Conservation (phyloP, 225 moss, liverwort and hornwort genomes). For the Takakia lepidozioides region DNA sequence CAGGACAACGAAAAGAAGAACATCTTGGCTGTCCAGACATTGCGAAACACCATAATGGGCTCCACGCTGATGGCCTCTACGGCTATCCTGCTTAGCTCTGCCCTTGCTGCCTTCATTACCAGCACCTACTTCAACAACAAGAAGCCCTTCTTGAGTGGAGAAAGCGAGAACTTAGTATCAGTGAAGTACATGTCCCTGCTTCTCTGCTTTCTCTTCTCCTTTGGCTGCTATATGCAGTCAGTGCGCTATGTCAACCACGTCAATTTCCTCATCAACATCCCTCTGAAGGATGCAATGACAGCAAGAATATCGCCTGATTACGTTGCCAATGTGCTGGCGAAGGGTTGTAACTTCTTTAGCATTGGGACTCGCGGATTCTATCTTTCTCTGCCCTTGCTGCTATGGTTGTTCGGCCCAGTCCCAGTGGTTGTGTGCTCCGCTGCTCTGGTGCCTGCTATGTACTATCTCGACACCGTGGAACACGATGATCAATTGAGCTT, state of each 20-base stretch:
- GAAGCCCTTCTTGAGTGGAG: conserved; percentile 8
- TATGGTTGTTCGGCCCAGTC: conserved; percentile 48
- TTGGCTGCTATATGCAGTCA: conserved; percentile 65
- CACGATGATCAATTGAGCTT: too few species aligned
- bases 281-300: conserved; percentile 29
- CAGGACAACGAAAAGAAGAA: conserved; percentile 94
- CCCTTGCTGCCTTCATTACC: conserved; percentile 61
- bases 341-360: conserved; percentile 38
- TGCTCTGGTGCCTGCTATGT: conserved; percentile 23
- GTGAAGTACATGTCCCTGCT: conserved; percentile 54
- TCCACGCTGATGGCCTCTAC: conserved; percentile 76
- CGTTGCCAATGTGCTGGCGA: conserved; percentile 36
- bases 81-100: conserved; percentile 66
- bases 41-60: conserved; percentile 91
- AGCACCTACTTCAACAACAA: conserved; percentile 59
- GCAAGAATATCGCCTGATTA: conserved; percentile 42
- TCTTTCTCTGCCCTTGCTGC: conserved; percentile 23
- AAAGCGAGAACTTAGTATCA: conserved; percentile 5
- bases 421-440: conserved; percentile 20
- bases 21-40: conserved; percentile 79
- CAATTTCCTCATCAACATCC: conserved; percentile 82
- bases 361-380: conserved; percentile 39
- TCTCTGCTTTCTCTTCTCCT: conserved; percentile 53
- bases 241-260: conserved; percentile 76
- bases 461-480: conserved; percentile 22